Evolutionary conservation across 2,329 filamentous ascomycete genomes (phyloP), one percentile per base, ranked within the genome.

Genomic region (Drechslera avenae): DNA sequence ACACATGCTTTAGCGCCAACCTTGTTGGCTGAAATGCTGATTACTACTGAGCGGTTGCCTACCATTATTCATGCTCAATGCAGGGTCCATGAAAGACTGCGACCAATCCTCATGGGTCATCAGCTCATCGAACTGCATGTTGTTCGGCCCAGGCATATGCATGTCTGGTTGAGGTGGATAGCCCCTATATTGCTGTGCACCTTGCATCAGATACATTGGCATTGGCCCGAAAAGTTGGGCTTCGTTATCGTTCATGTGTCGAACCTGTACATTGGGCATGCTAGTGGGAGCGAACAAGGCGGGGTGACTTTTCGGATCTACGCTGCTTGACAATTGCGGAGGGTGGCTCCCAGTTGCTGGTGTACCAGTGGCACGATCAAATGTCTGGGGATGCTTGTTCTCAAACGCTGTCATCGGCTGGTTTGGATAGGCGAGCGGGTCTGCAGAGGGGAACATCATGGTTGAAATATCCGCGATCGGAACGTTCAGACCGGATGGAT

Each of bases 391-490:
- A 26, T 69, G 62, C 46, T 70, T 76, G 58, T 77, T 79, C 52
- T 80, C 78, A 52, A 79, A 80, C 0, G 75, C 78, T 26, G 87
- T 86, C 77, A 88, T 84, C 0, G 88, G 86, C 58, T 90, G 88
- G 63, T 87, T 90, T 0, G 88, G 89, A 63, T 93, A 94, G 0
- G 86, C 87, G 56, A 93, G 88, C 0, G 89, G 88, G 62, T 93
- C 89, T 28, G 84, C 82, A 0, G 88, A 87, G 1, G 88, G 86
- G 64, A 93, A 93, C 87, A 93, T 91, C 75, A 92, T 84, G 3
- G 86, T 84, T 51, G 87, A 87, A 5, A 92, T 80, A 67, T 90
- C 88, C 57, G 88, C 83, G 13, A 91, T 76, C 7, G 73, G 75
- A 3, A 77, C 73, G 49, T 76, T 78, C 14, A 73, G 50, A 5